phyloP scores from a whole-genome alignment of 495 filamentous ascomycete species.

The Aeminium ludgeri region DNA sequence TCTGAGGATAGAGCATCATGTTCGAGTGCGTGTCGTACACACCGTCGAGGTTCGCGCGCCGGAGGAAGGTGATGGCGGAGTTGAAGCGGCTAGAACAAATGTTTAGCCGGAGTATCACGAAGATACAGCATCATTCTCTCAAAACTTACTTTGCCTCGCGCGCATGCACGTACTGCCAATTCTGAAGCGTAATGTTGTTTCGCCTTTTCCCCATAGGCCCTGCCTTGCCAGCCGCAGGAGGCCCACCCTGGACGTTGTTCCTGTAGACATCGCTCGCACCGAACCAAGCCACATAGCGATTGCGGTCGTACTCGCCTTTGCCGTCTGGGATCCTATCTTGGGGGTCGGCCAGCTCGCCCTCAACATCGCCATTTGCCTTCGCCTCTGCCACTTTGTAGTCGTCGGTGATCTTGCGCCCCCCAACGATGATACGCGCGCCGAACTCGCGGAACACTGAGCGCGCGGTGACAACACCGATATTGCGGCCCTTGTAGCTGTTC shows the following conservation, averaged over 20 bases:
- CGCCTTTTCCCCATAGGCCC: slow-evolving; percentile 59
- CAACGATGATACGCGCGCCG: slow-evolving; percentile 82
- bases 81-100: slow-evolving; percentile 55
- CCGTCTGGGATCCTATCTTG: slow-evolving; percentile 54
- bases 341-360: slow-evolving; percentile 81
- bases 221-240: slow-evolving; percentile 64
- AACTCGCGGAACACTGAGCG: slow-evolving; percentile 95
- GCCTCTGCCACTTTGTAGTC: slow-evolving; percentile 78
- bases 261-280: slow-evolving; percentile 92
- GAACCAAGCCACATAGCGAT: slow-evolving; percentile 96
- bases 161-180: slow-evolving; percentile 94
- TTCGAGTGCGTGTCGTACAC: slow-evolving; percentile 93
- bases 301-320: slow-evolving; percentile 72
- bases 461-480: slow-evolving; percentile 93
- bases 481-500: slow-evolving; percentile 93
- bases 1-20: slow-evolving; percentile 64
- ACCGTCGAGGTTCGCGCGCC: slow-evolving; percentile 52
- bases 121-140: background rate
- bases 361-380: slow-evolving; percentile 59
- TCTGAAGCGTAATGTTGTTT: slow-evolving; percentile 80
- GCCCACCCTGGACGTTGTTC: slow-evolving; percentile 37
- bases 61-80: slow-evolving; percentile 40
- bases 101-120: slow-evolving; percentile 19
- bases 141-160: slow-evolving; percentile 61
- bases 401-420: slow-evolving; percentile 66